Base-by-base conservation (phyloP, 2,329 filamentous ascomycete genomes). In the Dactylonectria macrodidyma region DNA sequence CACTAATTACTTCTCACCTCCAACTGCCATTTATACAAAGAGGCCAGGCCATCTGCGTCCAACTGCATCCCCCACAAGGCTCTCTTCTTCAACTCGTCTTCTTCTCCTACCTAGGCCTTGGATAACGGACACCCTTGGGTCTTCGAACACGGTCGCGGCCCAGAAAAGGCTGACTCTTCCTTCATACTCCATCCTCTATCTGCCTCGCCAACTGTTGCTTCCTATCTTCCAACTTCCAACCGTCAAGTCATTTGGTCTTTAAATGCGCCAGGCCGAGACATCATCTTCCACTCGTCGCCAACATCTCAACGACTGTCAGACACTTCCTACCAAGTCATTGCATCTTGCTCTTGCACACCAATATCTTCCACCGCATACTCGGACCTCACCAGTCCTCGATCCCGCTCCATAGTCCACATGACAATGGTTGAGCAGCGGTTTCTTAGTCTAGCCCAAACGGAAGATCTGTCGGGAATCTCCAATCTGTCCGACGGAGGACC, bases 341-440 rank as follows among this genome's bases (percentile, higher is more conserved):
- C 60, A 52, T 59, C 51, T 61, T 65, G 50, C 41, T 69, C 54
- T 70, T 65, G 67, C 69, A 65, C 71, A 62, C 33, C 69, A 63
- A 68, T 70, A 65, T 26, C 69, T 64, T 73, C 68, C 58, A 59
- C 63, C 65, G 71, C 67, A 65, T 56, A 47, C 58, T 69, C 73
- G 74, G 74, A 65, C 70, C 65, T 63, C 41, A 68, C 63, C 59
- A 71, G 73, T 74, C 73, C 73, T 68, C 69, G 59, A 71, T 52
- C 68, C 70, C 60, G 68, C 58, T 46, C 52, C 62, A 57, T 60
- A 64, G 66, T 54, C 65, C 71, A 73, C 74, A 75, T 78, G 78
- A 79, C 72, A 76, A 80, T 80, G 78, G 77, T 78, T 67, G 78
- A 80, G 77, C 73, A 79, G 73, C 77, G 77, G 58, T 80, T 79